A percentile compares a stretch with the other conserved stretches of the same genome.
These are phyloP conservation scores for Endotrypanum monterogeii DNA, from an alignment of 208 protist genomes.

Conservation along the genomic window DNA sequence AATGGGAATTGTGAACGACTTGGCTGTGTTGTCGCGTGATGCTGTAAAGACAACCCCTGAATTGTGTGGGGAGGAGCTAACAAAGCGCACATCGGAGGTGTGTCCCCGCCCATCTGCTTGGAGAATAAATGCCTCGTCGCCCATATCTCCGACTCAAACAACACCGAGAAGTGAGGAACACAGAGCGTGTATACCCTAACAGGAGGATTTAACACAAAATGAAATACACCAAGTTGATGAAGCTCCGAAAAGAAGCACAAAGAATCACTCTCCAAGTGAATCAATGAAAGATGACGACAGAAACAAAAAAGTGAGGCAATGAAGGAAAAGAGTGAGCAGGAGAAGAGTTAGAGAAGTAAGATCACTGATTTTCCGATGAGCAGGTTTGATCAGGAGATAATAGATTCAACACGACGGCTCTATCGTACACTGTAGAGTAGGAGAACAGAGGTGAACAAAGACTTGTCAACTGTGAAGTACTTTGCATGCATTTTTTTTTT, in stretches of 20 bases:
- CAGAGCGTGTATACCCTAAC: not conserved
- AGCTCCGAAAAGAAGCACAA: not conserved
- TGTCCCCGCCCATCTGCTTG: constrained; percentile 62
- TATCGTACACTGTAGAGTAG: not conserved
- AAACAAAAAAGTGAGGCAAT: not conserved
- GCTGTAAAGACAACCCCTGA: constrained; percentile 34
- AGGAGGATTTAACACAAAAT: not conserved
- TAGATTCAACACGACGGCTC: not conserved
- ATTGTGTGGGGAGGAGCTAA: constrained; percentile 28
- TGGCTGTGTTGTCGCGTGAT: constrained; percentile 64
- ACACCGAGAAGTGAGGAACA: not conserved
- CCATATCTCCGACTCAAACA: not conserved
- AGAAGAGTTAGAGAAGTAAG: not conserved
- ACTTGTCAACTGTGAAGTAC: not conserved
- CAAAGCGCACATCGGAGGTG: constrained; percentile 57
- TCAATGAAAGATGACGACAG: not conserved
- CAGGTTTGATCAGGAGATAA: not conserved
- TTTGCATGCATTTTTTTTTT: not conserved
- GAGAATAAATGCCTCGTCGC: constrained; percentile 39
- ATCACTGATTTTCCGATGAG: not conserved
- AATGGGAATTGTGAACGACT: constrained; percentile 29
- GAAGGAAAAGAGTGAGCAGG: not conserved
- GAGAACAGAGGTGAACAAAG: not conserved
- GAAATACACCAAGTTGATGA: not conserved
- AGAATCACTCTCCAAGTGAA: not conserved